Conservation (phyloP, 2,329 filamentous ascomycete species). For the Neofusicoccum umdonicola region DNA sequence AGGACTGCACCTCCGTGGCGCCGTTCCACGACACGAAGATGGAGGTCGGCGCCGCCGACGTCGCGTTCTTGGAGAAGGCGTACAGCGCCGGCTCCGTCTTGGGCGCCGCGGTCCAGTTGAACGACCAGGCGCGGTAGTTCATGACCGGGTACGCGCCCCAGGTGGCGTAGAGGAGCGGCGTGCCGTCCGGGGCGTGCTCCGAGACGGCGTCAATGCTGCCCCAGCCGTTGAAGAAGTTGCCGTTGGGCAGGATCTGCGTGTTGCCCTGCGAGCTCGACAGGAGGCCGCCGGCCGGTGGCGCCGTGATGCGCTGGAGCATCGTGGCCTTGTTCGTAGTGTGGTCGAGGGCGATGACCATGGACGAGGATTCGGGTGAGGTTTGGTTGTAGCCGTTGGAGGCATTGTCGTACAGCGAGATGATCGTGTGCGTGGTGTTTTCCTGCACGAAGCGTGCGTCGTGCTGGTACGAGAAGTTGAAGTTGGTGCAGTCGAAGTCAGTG, state of each 20-base stretch:
- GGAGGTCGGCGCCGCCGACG: slow-evolving; percentile 24
- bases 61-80: slow-evolving; percentile 28
- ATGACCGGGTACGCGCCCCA: slow-evolving; percentile 38
- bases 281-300: slow-evolving; percentile 32
- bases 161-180: slow-evolving; percentile 53
- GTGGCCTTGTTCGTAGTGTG: slow-evolving; percentile 2
- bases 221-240: slow-evolving; percentile 58
- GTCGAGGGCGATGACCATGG: slow-evolving; percentile 12
- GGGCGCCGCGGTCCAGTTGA: slow-evolving; percentile 15
- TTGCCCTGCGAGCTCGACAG: slow-evolving; percentile 52
- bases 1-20: slow-evolving; percentile 13
- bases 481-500: slow-evolving; percentile 30
- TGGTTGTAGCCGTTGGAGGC: slow-evolving; percentile 49
- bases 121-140: slow-evolving; percentile 18
- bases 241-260: slow-evolving; percentile 54
- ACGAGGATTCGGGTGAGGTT: slow-evolving; percentile 27
- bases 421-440: slow-evolving; percentile 47
- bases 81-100: slow-evolving; percentile 12
- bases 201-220: slow-evolving; percentile 46
- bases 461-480: slow-evolving; percentile 52
- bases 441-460: slow-evolving; percentile 52
- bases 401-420: slow-evolving; percentile 57
- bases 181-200: slow-evolving; percentile 46
- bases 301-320: slow-evolving; percentile 19
- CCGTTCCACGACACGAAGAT: slow-evolving; percentile 17